Conservation (phyloP, 345 rosid genomes). For the Hibiscus mutabilis region DNA sequence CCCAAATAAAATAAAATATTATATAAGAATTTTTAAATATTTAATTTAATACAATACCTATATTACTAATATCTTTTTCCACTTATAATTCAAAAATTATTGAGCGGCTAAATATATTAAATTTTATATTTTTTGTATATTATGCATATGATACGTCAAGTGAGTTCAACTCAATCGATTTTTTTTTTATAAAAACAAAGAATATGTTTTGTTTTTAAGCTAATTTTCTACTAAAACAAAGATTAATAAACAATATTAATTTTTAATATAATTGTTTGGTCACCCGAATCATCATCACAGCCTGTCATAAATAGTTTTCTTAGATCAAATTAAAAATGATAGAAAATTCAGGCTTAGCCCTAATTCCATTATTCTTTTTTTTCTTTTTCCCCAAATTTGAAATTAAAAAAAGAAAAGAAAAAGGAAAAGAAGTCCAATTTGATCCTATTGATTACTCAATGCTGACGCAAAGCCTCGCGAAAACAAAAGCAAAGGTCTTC, state of each 20-base stretch:
- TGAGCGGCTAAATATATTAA: too few relatives aligned
- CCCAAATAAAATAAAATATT: too few relatives aligned
- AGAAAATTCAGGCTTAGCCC: neutral
- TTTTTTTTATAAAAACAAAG: too few relatives aligned
- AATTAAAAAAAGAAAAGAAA: too few relatives aligned
- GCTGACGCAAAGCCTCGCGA: neutral
- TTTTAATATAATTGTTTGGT: neutral
- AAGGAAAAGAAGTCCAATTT: neutral
- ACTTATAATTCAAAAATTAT: too few relatives aligned
- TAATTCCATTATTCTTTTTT: neutral
- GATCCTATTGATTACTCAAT: neutral
- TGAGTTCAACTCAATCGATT: too few relatives aligned
- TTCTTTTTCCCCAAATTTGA: neutral
- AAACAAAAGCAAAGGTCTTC: neutral
- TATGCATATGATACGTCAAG: too few relatives aligned
- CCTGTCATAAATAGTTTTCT: neutral
- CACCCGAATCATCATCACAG: conserved; percentile 2
- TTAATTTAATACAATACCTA: too few relatives aligned
- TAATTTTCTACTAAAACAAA: neutral
- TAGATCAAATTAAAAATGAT: neutral
- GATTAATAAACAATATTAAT: neutral
- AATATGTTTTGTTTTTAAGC: neutral
- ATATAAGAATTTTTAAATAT: too few relatives aligned
- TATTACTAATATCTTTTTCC: too few relatives aligned
- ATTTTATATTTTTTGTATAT: too few relatives aligned